Conservation (phyloP, 352 stramenopile species). For the Globisporangium paddicum region DNA sequence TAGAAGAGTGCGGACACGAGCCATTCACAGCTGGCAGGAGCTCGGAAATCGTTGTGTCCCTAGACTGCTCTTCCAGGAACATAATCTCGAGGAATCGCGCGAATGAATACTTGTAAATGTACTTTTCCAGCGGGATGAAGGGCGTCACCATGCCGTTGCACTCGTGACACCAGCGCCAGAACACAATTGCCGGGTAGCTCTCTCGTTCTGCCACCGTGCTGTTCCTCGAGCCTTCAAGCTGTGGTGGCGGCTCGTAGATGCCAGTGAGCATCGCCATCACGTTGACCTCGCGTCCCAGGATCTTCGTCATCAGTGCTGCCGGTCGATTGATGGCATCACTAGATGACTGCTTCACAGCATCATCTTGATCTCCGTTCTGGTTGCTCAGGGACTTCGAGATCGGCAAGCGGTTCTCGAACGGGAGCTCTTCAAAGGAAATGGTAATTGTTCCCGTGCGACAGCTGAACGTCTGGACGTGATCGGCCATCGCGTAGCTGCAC, state of each 20-base stretch:
- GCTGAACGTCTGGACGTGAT: slow-evolving; percentile 82
- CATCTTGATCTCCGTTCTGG: slow-evolving; percentile 25
- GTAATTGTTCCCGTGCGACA: slow-evolving; percentile 64
- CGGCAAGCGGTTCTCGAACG: slow-evolving; percentile 42
- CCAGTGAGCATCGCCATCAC: slow-evolving; percentile 35
- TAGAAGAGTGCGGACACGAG: slow-evolving; percentile 39
- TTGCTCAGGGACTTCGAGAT: slow-evolving; percentile 28
- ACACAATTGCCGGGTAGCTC: slow-evolving; percentile 82
- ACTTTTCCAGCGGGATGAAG: slow-evolving; percentile 81
- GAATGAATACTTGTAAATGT: slow-evolving; percentile 98
- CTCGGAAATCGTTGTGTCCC: slow-evolving; percentile 10
- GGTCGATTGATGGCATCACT: slow-evolving; percentile 15
- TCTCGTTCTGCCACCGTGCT: slow-evolving; percentile 22
- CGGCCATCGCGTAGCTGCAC: slow-evolving; percentile 74
- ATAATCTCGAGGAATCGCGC: slow-evolving; percentile 97
- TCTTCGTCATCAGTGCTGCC: slow-evolving; percentile 17
- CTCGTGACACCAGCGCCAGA: slow-evolving; percentile 96
- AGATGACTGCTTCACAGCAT: slow-evolving; percentile 9
- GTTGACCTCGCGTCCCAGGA: slow-evolving; percentile 36
- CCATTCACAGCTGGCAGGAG: slow-evolving; percentile 10
- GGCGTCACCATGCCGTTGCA: slow-evolving; percentile 92
- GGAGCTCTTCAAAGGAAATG: slow-evolving; percentile 81
- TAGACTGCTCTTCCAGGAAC: slow-evolving; percentile 84
- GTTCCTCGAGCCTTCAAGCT: slow-evolving; percentile 7
- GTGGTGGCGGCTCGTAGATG: slow-evolving; percentile 23